phyloP scores from a whole-genome alignment of 1,284 basidiomycete species.

The Schizophyllum amplum region DNA sequence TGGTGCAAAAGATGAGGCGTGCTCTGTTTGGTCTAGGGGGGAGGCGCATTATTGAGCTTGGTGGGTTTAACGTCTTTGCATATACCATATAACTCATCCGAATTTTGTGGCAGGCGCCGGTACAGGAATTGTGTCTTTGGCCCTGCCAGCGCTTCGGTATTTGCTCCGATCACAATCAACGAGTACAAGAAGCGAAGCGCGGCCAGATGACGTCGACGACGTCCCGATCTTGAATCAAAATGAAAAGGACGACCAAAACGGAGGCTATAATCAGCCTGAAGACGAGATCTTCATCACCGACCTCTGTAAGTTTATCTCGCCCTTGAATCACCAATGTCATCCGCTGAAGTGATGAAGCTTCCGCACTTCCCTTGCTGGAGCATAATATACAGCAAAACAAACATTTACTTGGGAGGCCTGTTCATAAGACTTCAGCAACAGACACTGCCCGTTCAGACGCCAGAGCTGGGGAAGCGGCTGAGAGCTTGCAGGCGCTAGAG shows the following conservation, averaged over 20 bases:
- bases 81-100: background rate
- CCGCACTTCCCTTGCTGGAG: slow-evolving; percentile 71
- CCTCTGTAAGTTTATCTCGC: slow-evolving; percentile 42
- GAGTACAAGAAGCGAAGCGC: background rate
- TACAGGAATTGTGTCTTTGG: slow-evolving; percentile 74
- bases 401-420: slow-evolving; percentile 20
- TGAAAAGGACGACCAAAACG: slow-evolving; percentile 22
- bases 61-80: slow-evolving; percentile 29
- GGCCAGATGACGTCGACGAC: background rate
- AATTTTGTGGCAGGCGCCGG: slow-evolving; percentile 52
- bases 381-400: slow-evolving; percentile 59
- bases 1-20: background rate
- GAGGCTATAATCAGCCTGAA: too few relatives aligned
- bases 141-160: slow-evolving; percentile 44
- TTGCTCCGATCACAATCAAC: background rate
- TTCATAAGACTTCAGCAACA: background rate
- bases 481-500: slow-evolving; percentile 33
- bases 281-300: slow-evolving; percentile 62
- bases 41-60: slow-evolving; percentile 55
- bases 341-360: too few relatives aligned
- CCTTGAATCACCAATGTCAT: background rate
- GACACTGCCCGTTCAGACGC: background rate
- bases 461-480: slow-evolving; percentile 4
- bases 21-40: background rate
- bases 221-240: background rate